Evolutionary conservation across 495 filamentous ascomycete species (phyloP).

Genomic region (Neurospora discreta): DNA sequence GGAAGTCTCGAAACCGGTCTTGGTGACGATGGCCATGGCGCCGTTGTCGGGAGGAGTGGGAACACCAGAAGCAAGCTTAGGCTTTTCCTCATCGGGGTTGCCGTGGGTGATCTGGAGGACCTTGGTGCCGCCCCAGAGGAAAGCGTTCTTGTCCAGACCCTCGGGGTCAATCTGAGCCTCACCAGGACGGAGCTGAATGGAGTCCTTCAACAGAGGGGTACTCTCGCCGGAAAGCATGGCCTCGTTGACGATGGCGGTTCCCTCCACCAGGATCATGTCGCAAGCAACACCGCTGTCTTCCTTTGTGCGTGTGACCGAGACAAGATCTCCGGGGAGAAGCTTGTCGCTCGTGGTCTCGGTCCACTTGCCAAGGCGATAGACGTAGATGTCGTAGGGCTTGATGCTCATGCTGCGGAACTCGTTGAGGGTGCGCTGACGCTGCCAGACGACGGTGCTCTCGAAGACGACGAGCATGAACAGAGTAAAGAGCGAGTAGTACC

Average conservation of each 20-base stretch:
- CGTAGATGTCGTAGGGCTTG: constrained; percentile 90
- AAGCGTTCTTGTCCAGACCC: constrained; percentile 89
- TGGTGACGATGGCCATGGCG: constrained; percentile 85
- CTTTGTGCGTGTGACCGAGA: constrained; percentile 88
- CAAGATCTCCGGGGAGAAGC: constrained; percentile 90
- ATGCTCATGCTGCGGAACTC: constrained; percentile 99
- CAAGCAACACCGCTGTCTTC: constrained; percentile 96
- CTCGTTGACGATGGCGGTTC: constrained; percentile 96
- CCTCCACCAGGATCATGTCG: constrained; percentile 91
- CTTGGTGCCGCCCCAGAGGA: constrained; percentile 95
- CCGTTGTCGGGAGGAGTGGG: constrained; percentile 73
- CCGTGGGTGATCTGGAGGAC: constrained; percentile 88
- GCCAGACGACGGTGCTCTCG: constrained; percentile 98
- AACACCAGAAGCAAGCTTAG: constrained; percentile 60
- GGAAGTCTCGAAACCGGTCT: constrained; percentile 97
- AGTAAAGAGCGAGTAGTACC: constrained; percentile 99
- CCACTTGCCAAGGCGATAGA: constrained; percentile 79
- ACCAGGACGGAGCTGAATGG: constrained; percentile 77
- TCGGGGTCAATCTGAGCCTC: constrained; percentile 82
- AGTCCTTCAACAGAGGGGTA: constrained; percentile 93
- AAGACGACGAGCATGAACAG: constrained; percentile 96
- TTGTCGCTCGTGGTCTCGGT: constrained; percentile 83
- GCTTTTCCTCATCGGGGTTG: constrained; percentile 59
- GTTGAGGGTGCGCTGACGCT: constrained; percentile 88
- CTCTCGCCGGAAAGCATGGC: constrained; percentile 98